Evolutionary conservation across 306 rosid genomes (phyloP).

Genomic region (Lathyrus aphaca): DNA sequence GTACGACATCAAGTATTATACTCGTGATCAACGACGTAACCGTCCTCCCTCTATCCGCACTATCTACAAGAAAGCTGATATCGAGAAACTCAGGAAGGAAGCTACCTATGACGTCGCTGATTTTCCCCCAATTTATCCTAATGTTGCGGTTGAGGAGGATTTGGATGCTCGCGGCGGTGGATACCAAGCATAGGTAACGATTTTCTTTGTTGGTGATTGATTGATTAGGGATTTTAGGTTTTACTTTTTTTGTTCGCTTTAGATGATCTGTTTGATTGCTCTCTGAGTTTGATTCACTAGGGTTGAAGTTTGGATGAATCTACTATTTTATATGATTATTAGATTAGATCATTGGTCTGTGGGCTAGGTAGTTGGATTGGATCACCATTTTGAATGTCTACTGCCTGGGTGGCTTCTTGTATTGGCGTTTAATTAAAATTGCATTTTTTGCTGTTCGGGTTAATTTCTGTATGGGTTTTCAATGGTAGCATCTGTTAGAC

Average conservation of each 20-base stretch:
- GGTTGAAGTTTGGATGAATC: not conserved
- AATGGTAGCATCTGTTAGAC: not conserved
- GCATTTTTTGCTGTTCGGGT: not conserved
- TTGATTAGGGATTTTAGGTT: constrained; percentile 23
- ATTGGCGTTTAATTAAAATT: not conserved
- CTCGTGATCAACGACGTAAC: constrained; percentile 93
- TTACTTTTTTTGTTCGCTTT: not conserved
- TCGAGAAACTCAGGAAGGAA: constrained; percentile 64
- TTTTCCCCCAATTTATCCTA: constrained; percentile 78
- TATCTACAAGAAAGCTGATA: constrained; percentile 64
- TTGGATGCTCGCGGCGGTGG: constrained; percentile 77
- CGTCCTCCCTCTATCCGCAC: constrained; percentile 84
- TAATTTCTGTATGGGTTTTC: constrained; percentile 3
- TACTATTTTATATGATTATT: not conserved
- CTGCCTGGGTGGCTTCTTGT: not conserved
- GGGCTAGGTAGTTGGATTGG: no score
- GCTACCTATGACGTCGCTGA: constrained; percentile 52
- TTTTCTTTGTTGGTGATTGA: constrained; percentile 3
- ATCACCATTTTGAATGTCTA: not conserved
- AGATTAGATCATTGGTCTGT: not conserved
- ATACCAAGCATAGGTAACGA: constrained; percentile 59
- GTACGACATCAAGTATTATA: constrained; percentile 79
- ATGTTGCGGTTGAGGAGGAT: constrained; percentile 63
- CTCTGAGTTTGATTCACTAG: constrained; percentile 2
- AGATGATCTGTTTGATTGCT: not conserved